phyloP scores from a whole-genome alignment of 768 basidiomycete genomes.

The Ephemerocybe angulata region DNA sequence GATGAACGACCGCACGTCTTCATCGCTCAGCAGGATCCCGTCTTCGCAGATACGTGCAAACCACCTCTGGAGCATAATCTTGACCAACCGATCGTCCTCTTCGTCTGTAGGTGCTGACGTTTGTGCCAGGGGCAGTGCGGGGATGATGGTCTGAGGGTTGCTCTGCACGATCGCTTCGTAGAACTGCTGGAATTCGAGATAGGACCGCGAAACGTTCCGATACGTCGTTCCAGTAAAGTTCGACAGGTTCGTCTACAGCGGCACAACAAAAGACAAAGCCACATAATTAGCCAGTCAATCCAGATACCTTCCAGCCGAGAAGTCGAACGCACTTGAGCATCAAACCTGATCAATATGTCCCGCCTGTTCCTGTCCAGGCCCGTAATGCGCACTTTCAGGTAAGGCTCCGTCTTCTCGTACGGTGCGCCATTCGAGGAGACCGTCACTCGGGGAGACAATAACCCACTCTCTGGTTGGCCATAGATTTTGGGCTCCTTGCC shows the following conservation, averaged over 20 bases:
- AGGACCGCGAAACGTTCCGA: slow-evolving; percentile 92
- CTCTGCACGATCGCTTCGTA: slow-evolving; percentile 85
- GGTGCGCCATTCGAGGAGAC: slow-evolving; percentile 63
- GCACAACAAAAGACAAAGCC: no score
- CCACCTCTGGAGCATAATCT: slow-evolving; percentile 94
- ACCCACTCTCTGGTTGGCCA: slow-evolving; percentile 78
- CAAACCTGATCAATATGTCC: slow-evolving; percentile 90
- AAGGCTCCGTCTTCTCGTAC: slow-evolving; percentile 77
- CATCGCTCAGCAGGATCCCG: slow-evolving; percentile 80
- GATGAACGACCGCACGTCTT: slow-evolving; percentile 91
- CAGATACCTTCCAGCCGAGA: slow-evolving; percentile 3
- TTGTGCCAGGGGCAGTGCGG: slow-evolving; percentile 92
- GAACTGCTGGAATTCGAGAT: slow-evolving; percentile 91
- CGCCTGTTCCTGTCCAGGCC: slow-evolving; percentile 92
- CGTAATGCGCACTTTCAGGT: slow-evolving; percentile 85
- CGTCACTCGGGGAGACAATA: slow-evolving; percentile 71
- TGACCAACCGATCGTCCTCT: slow-evolving; percentile 95
- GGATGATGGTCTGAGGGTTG: slow-evolving; percentile 95
- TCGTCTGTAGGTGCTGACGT: slow-evolving; percentile 97
- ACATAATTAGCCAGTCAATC: no score
- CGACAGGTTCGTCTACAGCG: slow-evolving; percentile 79
- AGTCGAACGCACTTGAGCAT: slow-evolving; percentile 72
- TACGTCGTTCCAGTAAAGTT: slow-evolving; percentile 89
- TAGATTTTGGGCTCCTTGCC: slow-evolving; percentile 85
- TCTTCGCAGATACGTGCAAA: slow-evolving; percentile 91